Conservation (phyloP, 2,329 filamentous ascomycete species). For the Ascochyta pisi region DNA sequence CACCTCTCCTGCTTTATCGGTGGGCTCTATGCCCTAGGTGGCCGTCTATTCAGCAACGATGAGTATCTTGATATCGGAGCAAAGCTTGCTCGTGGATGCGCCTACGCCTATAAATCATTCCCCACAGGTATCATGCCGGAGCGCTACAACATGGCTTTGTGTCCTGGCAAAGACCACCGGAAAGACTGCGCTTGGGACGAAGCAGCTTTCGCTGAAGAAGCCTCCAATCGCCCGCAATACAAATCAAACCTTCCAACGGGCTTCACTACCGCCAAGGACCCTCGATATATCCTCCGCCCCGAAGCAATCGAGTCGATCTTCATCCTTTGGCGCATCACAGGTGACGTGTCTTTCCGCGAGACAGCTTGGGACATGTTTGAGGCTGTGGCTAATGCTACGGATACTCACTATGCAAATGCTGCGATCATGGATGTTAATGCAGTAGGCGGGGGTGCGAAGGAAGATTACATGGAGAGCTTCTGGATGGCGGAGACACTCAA, state of each 20-base stretch:
- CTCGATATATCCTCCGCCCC: conserved; percentile 55
- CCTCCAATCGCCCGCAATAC: conserved; percentile 32
- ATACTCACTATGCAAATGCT: conserved; percentile 52
- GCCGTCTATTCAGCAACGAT: conserved; percentile 60
- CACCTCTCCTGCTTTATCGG: conserved; percentile 67
- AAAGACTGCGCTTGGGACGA: conserved; percentile 61
- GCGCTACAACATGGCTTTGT: conserved; percentile 60
- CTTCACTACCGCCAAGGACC: conserved; percentile 51
- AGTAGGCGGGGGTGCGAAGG: conserved; percentile 33
- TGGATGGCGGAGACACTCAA: conserved; percentile 59
- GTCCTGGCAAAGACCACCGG: conserved; percentile 39
- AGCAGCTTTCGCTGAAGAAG: conserved; percentile 52
- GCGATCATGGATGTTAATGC: conserved; percentile 52
- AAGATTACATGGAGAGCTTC: conserved; percentile 57
- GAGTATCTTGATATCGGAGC: conserved; percentile 61
- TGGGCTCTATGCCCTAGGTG: conserved; percentile 65
- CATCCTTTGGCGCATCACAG: conserved; percentile 64
- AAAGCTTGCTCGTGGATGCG: conserved; percentile 65
- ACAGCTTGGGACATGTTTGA: conserved; percentile 56
- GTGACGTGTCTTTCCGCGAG: conserved; percentile 53
- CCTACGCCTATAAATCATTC: conserved; percentile 64
- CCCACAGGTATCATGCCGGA: conserved; percentile 67
- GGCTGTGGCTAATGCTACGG: conserved; percentile 50
- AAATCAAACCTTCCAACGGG: conserved; percentile 46
- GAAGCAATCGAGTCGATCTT: conserved; percentile 67